Conservation (phyloP, 2,329 filamentous ascomycete genomes). For the Fusarium sp. region DNA sequence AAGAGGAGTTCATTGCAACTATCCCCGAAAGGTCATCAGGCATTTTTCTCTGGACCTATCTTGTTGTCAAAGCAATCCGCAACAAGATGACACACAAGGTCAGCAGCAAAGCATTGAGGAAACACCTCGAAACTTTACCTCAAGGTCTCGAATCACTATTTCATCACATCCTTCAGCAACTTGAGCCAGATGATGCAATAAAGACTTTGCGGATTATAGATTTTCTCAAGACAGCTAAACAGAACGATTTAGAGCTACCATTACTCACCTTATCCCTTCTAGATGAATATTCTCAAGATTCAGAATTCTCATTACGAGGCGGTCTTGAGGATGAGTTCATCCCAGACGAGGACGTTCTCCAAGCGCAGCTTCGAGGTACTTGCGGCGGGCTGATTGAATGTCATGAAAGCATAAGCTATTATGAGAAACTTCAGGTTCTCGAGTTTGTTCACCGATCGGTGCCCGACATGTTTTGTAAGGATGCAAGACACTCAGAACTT, state of each 20-base stretch:
- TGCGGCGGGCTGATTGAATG: neutral
- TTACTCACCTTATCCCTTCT: neutral
- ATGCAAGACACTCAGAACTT: fast-evolving
- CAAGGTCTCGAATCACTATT: neutral
- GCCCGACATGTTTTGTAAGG: neutral
- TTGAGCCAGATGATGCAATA: neutral
- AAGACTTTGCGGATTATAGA: neutral
- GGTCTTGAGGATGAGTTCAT: fast-evolving
- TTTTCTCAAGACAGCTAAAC: neutral
- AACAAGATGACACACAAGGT: neutral
- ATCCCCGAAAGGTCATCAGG: neutral
- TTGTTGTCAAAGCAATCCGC: neutral
- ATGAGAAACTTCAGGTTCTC: fast-evolving
- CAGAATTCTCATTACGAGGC: fast-evolving
- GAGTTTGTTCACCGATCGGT: neutral
- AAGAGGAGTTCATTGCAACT: fast-evolving
- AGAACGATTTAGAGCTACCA: fast-evolving
- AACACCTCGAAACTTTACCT: neutral
- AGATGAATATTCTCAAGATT: neutral
- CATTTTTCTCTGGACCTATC: neutral
- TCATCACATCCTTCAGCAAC: neutral
- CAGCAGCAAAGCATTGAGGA: neutral
- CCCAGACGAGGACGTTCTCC: neutral
- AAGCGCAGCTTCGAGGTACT: neutral
- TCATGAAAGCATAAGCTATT: fast-evolving